Evolutionary conservation across 108 stramenopile genomes (phyloP).

Genomic region (Stephanodiscus triporus): DNA sequence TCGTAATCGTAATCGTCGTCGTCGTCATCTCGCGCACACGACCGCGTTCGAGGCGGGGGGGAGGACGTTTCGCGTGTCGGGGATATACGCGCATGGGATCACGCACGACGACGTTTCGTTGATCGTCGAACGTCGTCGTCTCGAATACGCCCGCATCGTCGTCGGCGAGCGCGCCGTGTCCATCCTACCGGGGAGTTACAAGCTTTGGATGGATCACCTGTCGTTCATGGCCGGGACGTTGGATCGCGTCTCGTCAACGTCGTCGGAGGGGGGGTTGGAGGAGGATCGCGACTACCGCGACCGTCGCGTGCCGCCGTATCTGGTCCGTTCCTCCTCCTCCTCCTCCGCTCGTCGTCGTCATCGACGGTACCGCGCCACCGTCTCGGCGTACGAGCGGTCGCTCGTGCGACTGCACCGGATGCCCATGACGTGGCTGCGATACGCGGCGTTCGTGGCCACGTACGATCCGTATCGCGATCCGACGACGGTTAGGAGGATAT

Average conservation of each 20-base stretch:
- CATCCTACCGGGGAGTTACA: constrained; percentile 95
- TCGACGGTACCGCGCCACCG: constrained; percentile 21
- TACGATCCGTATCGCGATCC: constrained; percentile 40
- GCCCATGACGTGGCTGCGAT: constrained; percentile 94
- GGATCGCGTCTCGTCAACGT: neutral
- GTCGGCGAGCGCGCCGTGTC: constrained; percentile 83
- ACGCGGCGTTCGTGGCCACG: constrained; percentile 46
- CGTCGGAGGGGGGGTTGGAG: too few species aligned
- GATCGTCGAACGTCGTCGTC: constrained; percentile 6
- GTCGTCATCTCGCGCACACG: neutral
- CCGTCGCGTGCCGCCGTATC: constrained; percentile 16
- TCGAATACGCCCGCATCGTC: constrained; percentile 25
- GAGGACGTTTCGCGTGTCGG: constrained; percentile 27
- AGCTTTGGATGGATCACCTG: constrained; percentile 94
- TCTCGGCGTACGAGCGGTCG: constrained; percentile 73
- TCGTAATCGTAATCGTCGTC: too few species aligned
- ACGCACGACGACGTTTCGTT: constrained; percentile 19
- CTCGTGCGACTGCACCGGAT: constrained; percentile 87
- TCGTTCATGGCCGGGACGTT: constrained; percentile 43
- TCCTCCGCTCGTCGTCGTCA: neutral
- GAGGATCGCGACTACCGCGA: constrained; percentile 2
- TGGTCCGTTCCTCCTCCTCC: neutral
- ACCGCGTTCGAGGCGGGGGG: constrained; percentile 36
- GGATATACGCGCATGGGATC: constrained; percentile 22
- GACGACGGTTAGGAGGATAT: constrained; percentile 70